Evolutionary conservation across 768 basidiomycete genomes (phyloP).

Genomic region (Cystofilobasidium bisporidii): DNA sequence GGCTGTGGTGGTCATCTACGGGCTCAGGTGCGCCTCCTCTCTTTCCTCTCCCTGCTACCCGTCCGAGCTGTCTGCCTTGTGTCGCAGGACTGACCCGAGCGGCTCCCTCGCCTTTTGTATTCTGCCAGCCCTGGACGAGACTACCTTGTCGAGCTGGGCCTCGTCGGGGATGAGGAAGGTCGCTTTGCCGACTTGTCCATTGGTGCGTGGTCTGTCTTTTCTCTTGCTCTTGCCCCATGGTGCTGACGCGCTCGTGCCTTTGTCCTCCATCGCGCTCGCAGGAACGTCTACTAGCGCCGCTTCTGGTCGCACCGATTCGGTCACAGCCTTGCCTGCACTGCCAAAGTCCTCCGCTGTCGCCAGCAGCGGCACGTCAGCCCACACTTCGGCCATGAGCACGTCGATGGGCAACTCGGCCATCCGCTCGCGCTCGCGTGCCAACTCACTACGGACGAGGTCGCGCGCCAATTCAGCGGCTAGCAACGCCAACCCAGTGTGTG

Average conservation of each 20-base stretch:
- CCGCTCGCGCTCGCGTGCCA: slow-evolving; percentile 36
- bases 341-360: too few relatives aligned
- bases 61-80: too few relatives aligned
- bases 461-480: slow-evolving; percentile 25
- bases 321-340: too few relatives aligned
- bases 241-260: too few relatives aligned
- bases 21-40: slow-evolving; percentile 57
- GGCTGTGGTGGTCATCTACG: slow-evolving; percentile 83
- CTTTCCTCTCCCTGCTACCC: slow-evolving; percentile 31
- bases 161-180: slow-evolving; percentile 23
- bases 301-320: too few relatives aligned
- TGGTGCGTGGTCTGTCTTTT: slow-evolving; percentile 1
- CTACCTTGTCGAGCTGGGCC: slow-evolving; percentile 26
- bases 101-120: too few relatives aligned
- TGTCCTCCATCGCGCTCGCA: too few relatives aligned
- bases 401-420: slow-evolving; percentile 32
- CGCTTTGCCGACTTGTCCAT: not conserved
- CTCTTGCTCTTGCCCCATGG: not conserved
- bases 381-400: slow-evolving; percentile 33
- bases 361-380: not conserved
- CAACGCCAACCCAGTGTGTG: not conserved
- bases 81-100: too few relatives aligned
- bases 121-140: slow-evolving; percentile 37
- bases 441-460: slow-evolving; percentile 36
- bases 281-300: too few relatives aligned